Evolutionary conservation across 192 early-diverging fungal species (phyloP).

Genomic region (Podila epicladia): DNA sequence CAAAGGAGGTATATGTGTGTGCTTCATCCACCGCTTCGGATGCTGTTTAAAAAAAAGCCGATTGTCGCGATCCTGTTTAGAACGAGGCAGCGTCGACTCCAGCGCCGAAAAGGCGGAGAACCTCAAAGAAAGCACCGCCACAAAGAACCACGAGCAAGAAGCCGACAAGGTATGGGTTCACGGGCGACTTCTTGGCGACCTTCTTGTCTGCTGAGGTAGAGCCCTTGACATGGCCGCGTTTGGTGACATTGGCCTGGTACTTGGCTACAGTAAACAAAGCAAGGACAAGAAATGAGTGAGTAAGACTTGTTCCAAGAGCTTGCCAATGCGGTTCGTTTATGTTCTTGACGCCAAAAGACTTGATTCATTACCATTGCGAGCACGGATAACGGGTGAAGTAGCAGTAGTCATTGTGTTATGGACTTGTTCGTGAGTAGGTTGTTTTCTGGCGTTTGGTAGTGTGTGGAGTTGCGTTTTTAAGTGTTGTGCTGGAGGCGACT

Average conservation of each 20-base stretch:
- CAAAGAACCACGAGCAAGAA: conserved; percentile 23
- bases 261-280: conserved; percentile 13
- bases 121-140: conserved; percentile 39
- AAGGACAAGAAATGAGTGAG: neutral
- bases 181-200: conserved; percentile 9
- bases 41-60: neutral
- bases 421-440: neutral
- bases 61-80: neutral
- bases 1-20: neutral
- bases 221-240: conserved; percentile 27
- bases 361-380: conserved; percentile 32
- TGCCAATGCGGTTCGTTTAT: neutral
- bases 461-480: neutral
- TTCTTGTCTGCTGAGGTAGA: conserved; percentile 10
- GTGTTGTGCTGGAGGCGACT: neutral
- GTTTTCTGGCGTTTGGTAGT: neutral
- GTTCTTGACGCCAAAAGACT: neutral
- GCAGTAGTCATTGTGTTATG: conserved; percentile 26
- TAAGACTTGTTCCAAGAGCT: neutral
- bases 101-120: conserved; percentile 33
- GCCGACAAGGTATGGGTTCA: conserved; percentile 20
- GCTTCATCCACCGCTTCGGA: neutral
- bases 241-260: conserved; percentile 45
- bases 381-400: conserved; percentile 33
- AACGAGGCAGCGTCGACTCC: conserved; percentile 1